Base-by-base conservation (phyloP, 139 green algal genomes). In the Haematococcus sp. region DNA sequence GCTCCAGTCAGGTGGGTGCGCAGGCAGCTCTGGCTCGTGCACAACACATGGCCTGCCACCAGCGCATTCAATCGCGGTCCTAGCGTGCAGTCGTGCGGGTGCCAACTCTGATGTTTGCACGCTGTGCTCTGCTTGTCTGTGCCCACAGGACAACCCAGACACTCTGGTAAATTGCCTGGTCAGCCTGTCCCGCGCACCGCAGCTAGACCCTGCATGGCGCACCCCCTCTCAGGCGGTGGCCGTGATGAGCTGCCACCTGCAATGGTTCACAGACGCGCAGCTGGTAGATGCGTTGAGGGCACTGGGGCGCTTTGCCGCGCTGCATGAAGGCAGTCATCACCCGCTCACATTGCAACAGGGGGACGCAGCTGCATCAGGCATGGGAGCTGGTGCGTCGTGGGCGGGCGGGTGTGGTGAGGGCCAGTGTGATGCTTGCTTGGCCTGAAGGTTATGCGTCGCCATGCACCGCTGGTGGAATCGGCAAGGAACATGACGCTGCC, bases 131-230 rank as follows among this genome's bases (percentile, higher is more conserved):
- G 40, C 7, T 11, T 11, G 7, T 49, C 7, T 49, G 4, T 9
- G 34, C 58, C 54, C 54, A 28, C 54, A 65, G 58, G 58, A 65
- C 58, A 16, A 65, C 25, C 58, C 58, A 22, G 58, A 19, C 15
- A 30, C 34, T 3, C 25, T 65, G 23, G 25, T 34, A 22, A n/a
- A 65, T 65, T 22, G n/a, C n/a, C 58, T 65, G n/a, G 58, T 65
- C n/a, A 30, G 33, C 3, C 11, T 65, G 11, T 65, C 58, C 2
- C 58, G 30, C n/a, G 28, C n/a, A 28, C n/a, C 58, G 4, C n/a
- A 35, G 58, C n/a, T 30, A 3, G n/a, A 65, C n/a, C 40, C 40
- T 49, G 7, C 7, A 11, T 65, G 30, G n/a, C 58, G 58, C 3
- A 65, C 58, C 4, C 58, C 58, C 58, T 65, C 28, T 16, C 58